Base-by-base conservation (phyloP, 805 yeast genomes). In the Cyberlindnera japonica region DNA sequence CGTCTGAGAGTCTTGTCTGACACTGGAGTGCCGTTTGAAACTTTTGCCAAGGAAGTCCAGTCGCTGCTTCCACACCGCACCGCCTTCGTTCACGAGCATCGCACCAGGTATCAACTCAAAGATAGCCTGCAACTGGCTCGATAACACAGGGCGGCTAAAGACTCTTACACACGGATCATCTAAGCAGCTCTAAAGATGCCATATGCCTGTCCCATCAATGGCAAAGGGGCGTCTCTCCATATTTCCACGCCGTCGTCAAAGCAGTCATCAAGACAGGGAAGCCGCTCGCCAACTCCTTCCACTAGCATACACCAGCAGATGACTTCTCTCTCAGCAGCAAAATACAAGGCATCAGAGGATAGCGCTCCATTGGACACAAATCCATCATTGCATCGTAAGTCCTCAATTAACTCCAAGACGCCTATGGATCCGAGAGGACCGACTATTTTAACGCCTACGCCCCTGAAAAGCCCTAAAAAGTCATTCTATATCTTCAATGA, bases 151-250 rank as follows among this genome's bases (percentile, higher is more conserved):
- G 16, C 30, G 17, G 30, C 18, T 8, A 6, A 8, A 15, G 16
- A 14, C 30, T 14, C 17, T 6, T 6, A 6, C 14, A n/a, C 33
- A 17, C 7, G 5, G 11, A 29, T 8, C 20, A 6, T 17, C 20
- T 20, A 24, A 21, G 5, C 4, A 6, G 10, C 11, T 20, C 30
- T 25, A 7, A 36, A 6, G 6, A 55, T 55, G 60, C 60, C 60
- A 8, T 55, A 55, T 47, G 48, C 57, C n/a, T 51, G 58, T 23
- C 60, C 60, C 5, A 44, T 53, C 26, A 49, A 41, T 37, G 59
- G 59, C 21, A 44, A 48, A 27, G 41, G 38, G 11, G 40, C 45
- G 4, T 12, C 35, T 9, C 46, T 47, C 14, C 43, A 44, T 29
- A 5, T 48, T 17, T 31, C 48, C 8, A 33, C 39, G 10, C 43